A percentile compares a stretch with the other conserved stretches of the same genome.
phyloP scores from a whole-genome alignment of 129 eudicot genomes.

The Centaurea solstitialis region DNA sequence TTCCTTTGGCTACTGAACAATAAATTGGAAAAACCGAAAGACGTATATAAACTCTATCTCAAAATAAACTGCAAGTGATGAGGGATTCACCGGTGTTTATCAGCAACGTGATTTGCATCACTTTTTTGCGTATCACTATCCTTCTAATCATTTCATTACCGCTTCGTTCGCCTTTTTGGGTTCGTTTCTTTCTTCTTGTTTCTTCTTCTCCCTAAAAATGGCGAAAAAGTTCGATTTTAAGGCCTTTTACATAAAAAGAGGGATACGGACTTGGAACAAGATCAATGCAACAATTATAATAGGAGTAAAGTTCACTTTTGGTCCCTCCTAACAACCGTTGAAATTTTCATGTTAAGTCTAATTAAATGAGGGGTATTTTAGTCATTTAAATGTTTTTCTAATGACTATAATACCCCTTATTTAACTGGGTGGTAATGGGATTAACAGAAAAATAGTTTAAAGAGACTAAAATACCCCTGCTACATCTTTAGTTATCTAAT shows the following conservation, averaged over 20 bases:
- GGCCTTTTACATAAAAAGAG: not conserved
- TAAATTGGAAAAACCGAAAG: not conserved
- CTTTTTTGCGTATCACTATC: slow-evolving; percentile 26
- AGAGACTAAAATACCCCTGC: too few species aligned
- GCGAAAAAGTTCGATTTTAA: not conserved
- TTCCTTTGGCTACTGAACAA: not conserved
- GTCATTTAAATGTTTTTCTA: too few species aligned
- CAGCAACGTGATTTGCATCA: not conserved
- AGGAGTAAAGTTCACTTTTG: too few species aligned
- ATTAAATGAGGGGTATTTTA: too few species aligned
- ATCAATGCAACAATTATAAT: too few species aligned
- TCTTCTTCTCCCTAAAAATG: slow-evolving; percentile 82
- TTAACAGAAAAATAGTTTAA: too few species aligned
- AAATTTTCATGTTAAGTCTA: too few species aligned
- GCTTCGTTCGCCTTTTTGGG: slow-evolving; percentile 77
- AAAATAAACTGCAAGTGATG: not conserved
- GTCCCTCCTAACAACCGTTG: too few species aligned
- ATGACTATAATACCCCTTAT: too few species aligned
- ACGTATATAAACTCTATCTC: not conserved
- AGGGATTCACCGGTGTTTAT: not conserved
- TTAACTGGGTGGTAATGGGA: too few species aligned
- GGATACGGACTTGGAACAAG: not conserved
- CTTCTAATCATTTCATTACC: slow-evolving; percentile 48
- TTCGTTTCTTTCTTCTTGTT: slow-evolving; percentile 64
- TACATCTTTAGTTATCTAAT: too few species aligned